Percentiles rank a stretch among this genome's conserved stretches.
These are phyloP conservation scores for Alternaria metachromatica DNA, from an alignment of 2,329 filamentous ascomycete species.

Conservation along the genomic window DNA sequence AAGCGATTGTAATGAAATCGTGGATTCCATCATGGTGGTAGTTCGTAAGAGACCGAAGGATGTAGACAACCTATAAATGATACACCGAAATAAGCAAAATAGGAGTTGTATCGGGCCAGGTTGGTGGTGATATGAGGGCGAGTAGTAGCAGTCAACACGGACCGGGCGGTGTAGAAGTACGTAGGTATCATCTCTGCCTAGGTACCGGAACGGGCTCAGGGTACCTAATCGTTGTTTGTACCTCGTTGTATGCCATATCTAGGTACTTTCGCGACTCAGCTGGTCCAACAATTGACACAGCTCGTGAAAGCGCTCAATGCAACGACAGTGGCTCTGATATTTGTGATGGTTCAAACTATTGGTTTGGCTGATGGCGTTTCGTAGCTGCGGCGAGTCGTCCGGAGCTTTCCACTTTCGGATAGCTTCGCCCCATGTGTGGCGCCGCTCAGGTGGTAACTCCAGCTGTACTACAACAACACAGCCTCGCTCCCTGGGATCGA, in stretches of 20 bases:
- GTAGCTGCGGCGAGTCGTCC: constrained; percentile 6
- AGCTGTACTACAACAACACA: constrained; percentile 8
- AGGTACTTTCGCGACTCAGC: neutral
- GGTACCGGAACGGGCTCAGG: neutral
- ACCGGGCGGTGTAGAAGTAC: neutral
- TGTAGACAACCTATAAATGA: neutral
- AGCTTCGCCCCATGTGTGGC: constrained; percentile 20
- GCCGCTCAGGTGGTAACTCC: constrained; percentile 1
- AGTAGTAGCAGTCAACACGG: neutral
- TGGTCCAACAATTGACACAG: too few species aligned
- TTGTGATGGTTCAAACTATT: neutral
- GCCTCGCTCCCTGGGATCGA: neutral
- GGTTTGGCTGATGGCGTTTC: neutral
- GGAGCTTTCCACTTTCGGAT: constrained; percentile 13
- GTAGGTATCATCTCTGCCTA: neutral
- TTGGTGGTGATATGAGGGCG: neutral
- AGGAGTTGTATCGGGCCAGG: neutral
- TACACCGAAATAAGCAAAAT: neutral
- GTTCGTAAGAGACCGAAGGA: neutral
- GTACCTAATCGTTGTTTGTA: too few species aligned
- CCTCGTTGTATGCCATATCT: neutral
- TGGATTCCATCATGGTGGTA: too few species aligned
- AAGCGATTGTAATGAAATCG: neutral
- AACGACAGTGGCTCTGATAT: neutral
- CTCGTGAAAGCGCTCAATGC: neutral